These are phyloP conservation scores for Pelargonium cotyledonis DNA, from an alignment of 441 rosid genomes.

Conservation along the genomic window DNA sequence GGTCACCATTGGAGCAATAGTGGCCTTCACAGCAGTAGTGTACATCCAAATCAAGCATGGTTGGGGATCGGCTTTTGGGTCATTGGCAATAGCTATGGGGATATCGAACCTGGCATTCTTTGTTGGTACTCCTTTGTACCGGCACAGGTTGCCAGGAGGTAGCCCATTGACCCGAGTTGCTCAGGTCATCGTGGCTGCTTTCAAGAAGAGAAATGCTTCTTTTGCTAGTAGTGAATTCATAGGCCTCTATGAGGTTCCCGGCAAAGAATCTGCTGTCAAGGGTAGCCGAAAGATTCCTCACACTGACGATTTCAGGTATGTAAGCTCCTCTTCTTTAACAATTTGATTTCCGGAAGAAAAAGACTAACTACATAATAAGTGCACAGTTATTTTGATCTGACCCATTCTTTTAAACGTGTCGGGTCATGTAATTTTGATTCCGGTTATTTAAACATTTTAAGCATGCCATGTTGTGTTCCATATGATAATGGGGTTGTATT, in stretches of 20 bases:
- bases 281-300: slow-evolving; percentile 83
- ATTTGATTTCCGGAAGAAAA: neutral
- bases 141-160: slow-evolving; percentile 94
- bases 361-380: neutral
- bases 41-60: slow-evolving; percentile 74
- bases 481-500: too few species aligned
- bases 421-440: neutral
- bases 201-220: slow-evolving; percentile 47
- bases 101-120: slow-evolving; percentile 73
- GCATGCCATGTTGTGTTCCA: too few species aligned
- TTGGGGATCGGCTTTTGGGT: slow-evolving; percentile 88
- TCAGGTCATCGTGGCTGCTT: slow-evolving; percentile 78
- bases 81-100: slow-evolving; percentile 83
- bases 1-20: slow-evolving; percentile 76
- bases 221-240: slow-evolving; percentile 63
- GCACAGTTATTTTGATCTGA: too few species aligned
- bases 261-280: slow-evolving; percentile 65
- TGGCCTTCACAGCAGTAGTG: slow-evolving; percentile 83
- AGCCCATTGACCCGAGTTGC: slow-evolving; percentile 89
- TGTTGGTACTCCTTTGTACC: slow-evolving; percentile 74
- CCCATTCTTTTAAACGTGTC: neutral
- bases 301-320: slow-evolving; percentile 58
- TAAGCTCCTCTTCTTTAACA: slow-evolving; percentile 1
- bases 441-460: too few species aligned
- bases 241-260: slow-evolving; percentile 76